Base-by-base conservation (phyloP, 228 moss, liverwort and hornwort species). In the Sphagnum magellanicum region DNA sequence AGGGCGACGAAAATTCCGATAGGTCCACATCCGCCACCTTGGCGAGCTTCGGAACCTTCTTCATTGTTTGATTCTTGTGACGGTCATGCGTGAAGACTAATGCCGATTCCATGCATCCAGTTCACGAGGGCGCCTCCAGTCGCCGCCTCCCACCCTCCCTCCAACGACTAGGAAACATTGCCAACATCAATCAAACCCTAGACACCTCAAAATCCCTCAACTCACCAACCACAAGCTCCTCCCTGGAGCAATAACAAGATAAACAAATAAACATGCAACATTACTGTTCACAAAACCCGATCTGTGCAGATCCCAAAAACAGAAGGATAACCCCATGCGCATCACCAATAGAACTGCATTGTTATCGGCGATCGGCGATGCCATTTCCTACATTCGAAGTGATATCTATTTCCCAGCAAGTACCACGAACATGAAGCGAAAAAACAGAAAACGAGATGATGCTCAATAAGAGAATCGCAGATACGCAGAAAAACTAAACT, bases 21-120 rank as follows among this genome's bases (percentile, higher is more conserved):
- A 84, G 70, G 69, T 69, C 87, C 62, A 89, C 91, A 79, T 69
- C 71, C 72, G 77, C 74, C 53, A 88, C 73, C 82, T 84, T 92
- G 68, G 84, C 77, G 74, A 79, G 86, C 72, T 92, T 97, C 71
- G 59, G 79, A 68, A 81, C 91, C 77, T 89, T 91, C 85, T 78
- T 93, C 87, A 93, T 93, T 74, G 84, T 83, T 77, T 86, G 87
- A 75, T 73, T 79, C 65, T 81, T 89, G 72, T 91, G 86, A 72
- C 92, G 93, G 76, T 92, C 76, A 76, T 82, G 14, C 75, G 88
- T 68, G 8, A 61, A 80, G 61, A 81, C 71, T 16, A 77, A 73
- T 74, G 84, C 87, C 16, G 87, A 68, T 72, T 83, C 87, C 87
- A 87, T 87, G 79, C 87, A 85, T 85, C 1, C 62, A 62, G 63